Conservation (phyloP, 2,329 filamentous ascomycete species). For the Aspergillus sp. region DNA sequence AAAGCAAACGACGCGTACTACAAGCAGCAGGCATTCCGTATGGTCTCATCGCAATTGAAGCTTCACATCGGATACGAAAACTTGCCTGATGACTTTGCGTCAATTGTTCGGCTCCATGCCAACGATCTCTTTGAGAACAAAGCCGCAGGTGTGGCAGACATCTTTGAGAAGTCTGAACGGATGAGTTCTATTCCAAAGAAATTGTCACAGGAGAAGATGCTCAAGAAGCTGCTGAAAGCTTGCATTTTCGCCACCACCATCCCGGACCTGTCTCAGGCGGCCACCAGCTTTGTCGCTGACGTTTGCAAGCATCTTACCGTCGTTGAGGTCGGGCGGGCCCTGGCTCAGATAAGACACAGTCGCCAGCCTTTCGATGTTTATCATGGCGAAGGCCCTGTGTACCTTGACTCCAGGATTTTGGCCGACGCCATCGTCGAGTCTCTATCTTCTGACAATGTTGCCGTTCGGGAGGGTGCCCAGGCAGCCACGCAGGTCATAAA, state of each 20-base stretch:
- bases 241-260: slow-evolving; percentile 82
- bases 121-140: slow-evolving; percentile 78
- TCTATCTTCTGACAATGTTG: slow-evolving; percentile 77
- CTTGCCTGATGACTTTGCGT: slow-evolving; percentile 83
- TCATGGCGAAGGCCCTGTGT: slow-evolving; percentile 81
- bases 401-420: slow-evolving; percentile 81
- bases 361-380: slow-evolving; percentile 79
- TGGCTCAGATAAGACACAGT: slow-evolving; percentile 75
- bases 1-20: slow-evolving; percentile 77
- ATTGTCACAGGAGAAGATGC: slow-evolving; percentile 72
- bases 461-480: slow-evolving; percentile 80
- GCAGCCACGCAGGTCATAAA: slow-evolving; percentile 75
- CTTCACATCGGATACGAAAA: slow-evolving; percentile 83
- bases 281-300: slow-evolving; percentile 72
- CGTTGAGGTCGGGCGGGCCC: slow-evolving; percentile 81
- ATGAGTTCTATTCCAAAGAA: slow-evolving; percentile 86
- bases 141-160: slow-evolving; percentile 64
- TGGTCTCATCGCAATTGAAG: slow-evolving; percentile 87
- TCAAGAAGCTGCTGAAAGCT: slow-evolving; percentile 87
- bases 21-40: slow-evolving; percentile 86
- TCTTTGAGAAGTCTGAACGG: slow-evolving; percentile 73
- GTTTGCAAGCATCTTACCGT: slow-evolving; percentile 88
- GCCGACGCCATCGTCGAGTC: slow-evolving; percentile 89
- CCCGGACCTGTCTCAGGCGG: slow-evolving; percentile 74
- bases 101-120: slow-evolving; percentile 81